Percentiles rank a stretch among this genome's conserved stretches.
Evolutionary conservation across 2,329 filamentous ascomycete genomes (phyloP).

Genomic region (Sporothrix pallida): DNA sequence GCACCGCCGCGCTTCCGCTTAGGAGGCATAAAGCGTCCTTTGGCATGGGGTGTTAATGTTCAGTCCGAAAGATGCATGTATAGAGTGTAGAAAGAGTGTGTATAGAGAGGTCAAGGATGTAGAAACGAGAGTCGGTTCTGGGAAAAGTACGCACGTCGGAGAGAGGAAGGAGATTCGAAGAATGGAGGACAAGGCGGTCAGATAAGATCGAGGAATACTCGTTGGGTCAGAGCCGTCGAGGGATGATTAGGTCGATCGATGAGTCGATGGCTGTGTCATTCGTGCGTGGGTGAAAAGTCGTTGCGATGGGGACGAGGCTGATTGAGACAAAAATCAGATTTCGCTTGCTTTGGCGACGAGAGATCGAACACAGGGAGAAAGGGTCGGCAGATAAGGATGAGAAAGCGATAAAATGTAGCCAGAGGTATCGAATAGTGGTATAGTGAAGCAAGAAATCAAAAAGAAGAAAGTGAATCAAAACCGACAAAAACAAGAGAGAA

Average conservation of each 20-base stretch:
- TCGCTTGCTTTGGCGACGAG: conserved; percentile 3
- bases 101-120: neutral
- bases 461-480: neutral
- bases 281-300: neutral
- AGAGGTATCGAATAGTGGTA: conserved; percentile 4
- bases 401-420: neutral
- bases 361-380: neutral
- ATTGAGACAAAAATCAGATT: neutral
- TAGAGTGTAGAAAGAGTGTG: conserved; percentile 9
- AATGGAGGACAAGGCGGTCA: neutral
- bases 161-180: conserved; percentile 18
- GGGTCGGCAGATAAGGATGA: neutral
- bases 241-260: neutral
- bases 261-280: conserved; percentile 22
- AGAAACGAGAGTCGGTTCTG: conserved; percentile 9
- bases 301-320: neutral
- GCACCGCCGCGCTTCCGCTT: conserved; percentile 63
- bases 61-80: conserved; percentile 26
- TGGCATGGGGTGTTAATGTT: conserved; percentile 31
- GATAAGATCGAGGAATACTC: neutral
- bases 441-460: neutral
- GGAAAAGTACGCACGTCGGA: conserved; percentile 32
- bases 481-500: neutral
- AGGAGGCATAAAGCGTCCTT: conserved; percentile 55
- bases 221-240: neutral